Evolutionary conservation across 139 green algal genomes (phyloP).

Genomic region (Parachlorella kessleri): DNA sequence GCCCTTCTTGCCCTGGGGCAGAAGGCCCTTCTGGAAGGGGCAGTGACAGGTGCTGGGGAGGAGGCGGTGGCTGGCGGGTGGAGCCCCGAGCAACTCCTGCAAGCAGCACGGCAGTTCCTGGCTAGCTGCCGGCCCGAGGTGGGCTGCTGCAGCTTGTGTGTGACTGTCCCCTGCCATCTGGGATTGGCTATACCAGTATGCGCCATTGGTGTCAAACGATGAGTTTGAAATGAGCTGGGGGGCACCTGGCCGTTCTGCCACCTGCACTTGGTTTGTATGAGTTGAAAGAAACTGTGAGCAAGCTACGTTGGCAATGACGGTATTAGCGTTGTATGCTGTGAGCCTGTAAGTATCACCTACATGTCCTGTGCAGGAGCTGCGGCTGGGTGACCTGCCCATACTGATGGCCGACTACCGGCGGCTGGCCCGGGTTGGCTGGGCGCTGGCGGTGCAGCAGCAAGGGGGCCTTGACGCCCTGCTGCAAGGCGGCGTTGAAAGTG

Average conservation of each 20-base stretch:
- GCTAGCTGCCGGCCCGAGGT: slow-evolving; percentile 7
- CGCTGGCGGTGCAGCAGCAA: not conserved
- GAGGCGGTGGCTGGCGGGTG: not conserved
- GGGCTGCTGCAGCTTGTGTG: too few species aligned
- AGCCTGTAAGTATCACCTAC: too few species aligned
- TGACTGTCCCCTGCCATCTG: too few species aligned
- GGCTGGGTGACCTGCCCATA: slow-evolving; percentile 18
- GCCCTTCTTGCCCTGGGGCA: slow-evolving; percentile 24
- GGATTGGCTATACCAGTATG: too few species aligned
- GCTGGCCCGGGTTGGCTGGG: slow-evolving; percentile 30
- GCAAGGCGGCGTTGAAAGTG: not conserved
- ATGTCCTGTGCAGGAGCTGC: not conserved
- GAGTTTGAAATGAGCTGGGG: too few species aligned
- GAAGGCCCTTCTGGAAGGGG: not conserved
- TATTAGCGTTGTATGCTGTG: too few species aligned
- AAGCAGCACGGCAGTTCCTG: slow-evolving; percentile 18
- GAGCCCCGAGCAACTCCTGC: not conserved
- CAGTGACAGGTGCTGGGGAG: not conserved
- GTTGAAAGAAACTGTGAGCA: too few species aligned
- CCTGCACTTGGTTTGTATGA: too few species aligned
- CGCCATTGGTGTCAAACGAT: too few species aligned
- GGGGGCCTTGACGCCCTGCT: slow-evolving; percentile 2
- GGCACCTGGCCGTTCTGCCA: too few species aligned
- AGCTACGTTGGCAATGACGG: too few species aligned
- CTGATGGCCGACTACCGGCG: slow-evolving; percentile 39